Conservation (phyloP, 805 yeast genomes). For the Candida jianshihensis region DNA sequence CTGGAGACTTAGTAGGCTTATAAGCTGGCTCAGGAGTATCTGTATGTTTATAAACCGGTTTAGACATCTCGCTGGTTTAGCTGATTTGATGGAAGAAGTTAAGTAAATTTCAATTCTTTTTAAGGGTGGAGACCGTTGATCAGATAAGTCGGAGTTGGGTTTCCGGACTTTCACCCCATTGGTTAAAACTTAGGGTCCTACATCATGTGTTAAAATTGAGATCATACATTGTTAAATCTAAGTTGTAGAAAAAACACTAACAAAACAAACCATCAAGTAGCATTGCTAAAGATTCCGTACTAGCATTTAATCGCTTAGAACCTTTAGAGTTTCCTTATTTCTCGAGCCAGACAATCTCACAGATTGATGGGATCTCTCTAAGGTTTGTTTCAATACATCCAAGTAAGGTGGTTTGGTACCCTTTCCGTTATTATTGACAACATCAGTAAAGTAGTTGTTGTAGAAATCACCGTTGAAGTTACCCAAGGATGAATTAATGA, state of each 20-base stretch:
- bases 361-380: constrained; percentile 34
- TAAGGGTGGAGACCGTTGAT: background rate
- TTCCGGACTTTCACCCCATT: background rate
- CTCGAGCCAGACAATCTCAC: constrained; percentile 29
- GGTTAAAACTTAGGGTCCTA: too few relatives aligned
- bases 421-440: constrained; percentile 39
- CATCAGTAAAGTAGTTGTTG: constrained; percentile 66
- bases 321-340: constrained; percentile 22
- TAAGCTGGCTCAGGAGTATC: constrained; percentile 46
- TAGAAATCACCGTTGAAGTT: constrained; percentile 77
- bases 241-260: too few relatives aligned
- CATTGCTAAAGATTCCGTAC: too few relatives aligned
- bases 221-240: too few relatives aligned
- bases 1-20: constrained; percentile 47
- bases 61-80: constrained; percentile 5
- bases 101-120: too few relatives aligned
- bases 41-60: constrained; percentile 19
- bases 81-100: too few relatives aligned
- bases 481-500: constrained; percentile 80
- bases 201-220: too few relatives aligned
- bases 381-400: constrained; percentile 28
- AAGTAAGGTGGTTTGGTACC: constrained; percentile 47
- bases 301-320: constrained; percentile 25
- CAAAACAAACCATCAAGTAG: too few relatives aligned
- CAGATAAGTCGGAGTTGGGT: background rate